Base-by-base conservation (phyloP, 169 alveolate genomes). In the Theileria parva region DNA sequence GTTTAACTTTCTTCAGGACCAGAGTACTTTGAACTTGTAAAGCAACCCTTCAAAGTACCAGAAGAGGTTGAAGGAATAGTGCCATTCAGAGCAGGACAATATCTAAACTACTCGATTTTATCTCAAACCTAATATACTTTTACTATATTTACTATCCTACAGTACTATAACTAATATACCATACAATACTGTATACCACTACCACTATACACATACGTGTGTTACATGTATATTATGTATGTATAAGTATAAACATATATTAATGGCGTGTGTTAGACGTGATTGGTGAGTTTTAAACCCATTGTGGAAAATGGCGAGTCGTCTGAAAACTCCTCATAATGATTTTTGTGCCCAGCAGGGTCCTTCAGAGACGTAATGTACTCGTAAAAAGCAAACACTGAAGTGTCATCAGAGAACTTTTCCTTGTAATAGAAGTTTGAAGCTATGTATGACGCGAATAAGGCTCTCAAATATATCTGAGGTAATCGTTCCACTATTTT, bases 381-480 rank as follows among this genome's bases (percentile, higher is more conserved):
- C 59, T 91, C 95, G 79, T 88, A 85, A 80, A 92, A 92, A 59
- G 92, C 92, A 64, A 92, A 92, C 15, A 85, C 94, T 13, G 95
- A 91, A 11, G 91, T 79, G 75, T 92, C 93, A 19, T 87, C 92
- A 8, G 94, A 65, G 79, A 93, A 90, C 53, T 81, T 77, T 48
- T 93, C 92, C 17, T 76, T 53, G 76, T 93, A 93, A 79, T 88
- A 91, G 77, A 91, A 93, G 37, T 83, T 92, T 9, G 96, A 91
- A 4, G 96, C 94, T 17, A 93, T 68, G 13, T 87, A 65, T 1
- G 95, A 78, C 23, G 95, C 92, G 72, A 93, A 93, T 39, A 93
- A 79, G 30, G 96, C 80, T 50, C 87, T 74, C 80, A 88, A 67
- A 69, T 93, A 93, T 44, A 86, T 57, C 71, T 88, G 89, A 0